Conservation (phyloP, 345 rosid species). For the Lenwebbia sp. region DNA sequence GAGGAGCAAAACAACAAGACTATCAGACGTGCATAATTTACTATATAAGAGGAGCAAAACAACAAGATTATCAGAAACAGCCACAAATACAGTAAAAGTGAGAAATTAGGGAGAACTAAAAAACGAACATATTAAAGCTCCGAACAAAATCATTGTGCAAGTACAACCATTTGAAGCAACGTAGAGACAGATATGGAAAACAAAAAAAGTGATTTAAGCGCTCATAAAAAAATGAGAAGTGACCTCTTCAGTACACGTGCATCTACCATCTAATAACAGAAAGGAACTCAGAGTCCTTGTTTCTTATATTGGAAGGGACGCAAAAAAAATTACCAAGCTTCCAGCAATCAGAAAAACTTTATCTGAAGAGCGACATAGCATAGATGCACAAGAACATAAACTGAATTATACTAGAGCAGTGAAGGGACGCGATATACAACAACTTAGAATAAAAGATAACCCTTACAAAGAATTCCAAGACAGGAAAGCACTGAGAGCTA, state of each 20-base stretch:
- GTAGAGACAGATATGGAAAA: not conserved
- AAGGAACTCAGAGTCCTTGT: not conserved
- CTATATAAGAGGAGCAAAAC: not conserved
- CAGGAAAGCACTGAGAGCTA: not conserved
- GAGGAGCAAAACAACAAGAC: too few relatives aligned
- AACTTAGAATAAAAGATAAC: not conserved
- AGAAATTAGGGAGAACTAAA: not conserved
- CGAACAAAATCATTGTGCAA: not conserved
- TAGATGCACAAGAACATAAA: not conserved
- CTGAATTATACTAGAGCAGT: not conserved
- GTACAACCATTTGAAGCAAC: not conserved
- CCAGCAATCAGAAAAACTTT: not conserved
- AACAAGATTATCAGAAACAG: not conserved
- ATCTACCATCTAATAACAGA: not conserved
- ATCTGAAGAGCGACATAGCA: not conserved
- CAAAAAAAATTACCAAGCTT: not conserved
- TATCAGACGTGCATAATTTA: not conserved
- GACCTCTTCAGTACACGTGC: not conserved
- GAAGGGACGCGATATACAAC: not conserved
- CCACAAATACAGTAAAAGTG: not conserved
- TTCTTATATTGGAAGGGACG: not conserved
- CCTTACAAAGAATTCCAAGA: not conserved
- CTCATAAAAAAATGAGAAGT: not conserved
- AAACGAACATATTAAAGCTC: not conserved
- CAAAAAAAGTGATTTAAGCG: not conserved